Conservation (phyloP, 805 yeast species). For the Myxozyma lipomycoides region DNA sequence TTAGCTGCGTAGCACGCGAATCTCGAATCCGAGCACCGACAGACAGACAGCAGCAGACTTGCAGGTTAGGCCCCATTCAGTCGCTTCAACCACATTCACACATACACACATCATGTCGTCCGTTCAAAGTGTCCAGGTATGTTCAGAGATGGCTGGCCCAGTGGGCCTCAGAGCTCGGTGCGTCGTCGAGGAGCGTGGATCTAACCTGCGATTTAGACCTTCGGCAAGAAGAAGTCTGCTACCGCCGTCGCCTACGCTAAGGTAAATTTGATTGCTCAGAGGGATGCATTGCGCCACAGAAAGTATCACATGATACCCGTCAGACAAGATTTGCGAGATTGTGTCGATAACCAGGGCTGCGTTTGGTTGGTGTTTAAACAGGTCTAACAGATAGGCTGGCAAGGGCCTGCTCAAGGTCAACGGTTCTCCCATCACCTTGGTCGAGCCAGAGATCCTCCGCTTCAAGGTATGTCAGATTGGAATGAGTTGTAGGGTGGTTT, state of each 20-base stretch:
- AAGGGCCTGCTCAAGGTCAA: slow-evolving; percentile 98
- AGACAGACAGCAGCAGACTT: not conserved
- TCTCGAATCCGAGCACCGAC: not conserved
- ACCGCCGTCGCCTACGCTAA: slow-evolving; percentile 94
- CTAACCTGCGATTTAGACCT: slow-evolving; percentile 57
- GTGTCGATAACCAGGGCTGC: too few relatives aligned
- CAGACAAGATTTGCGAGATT: too few relatives aligned
- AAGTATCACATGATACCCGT: not conserved
- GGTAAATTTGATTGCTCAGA: slow-evolving; percentile 12
- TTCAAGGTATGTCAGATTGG: slow-evolving; percentile 54
- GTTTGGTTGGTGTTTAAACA: too few relatives aligned
- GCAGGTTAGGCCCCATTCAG: too few relatives aligned
- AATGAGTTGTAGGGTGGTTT: not conserved
- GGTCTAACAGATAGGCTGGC: slow-evolving; percentile 98
- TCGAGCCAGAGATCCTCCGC: slow-evolving; percentile 98
- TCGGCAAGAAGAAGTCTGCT: slow-evolving; percentile 99
- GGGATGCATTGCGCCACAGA: too few relatives aligned
- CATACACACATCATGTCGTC: slow-evolving; percentile 14
- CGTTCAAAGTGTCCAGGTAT: slow-evolving; percentile 30
- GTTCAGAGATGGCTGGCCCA: not conserved
- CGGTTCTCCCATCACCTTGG: slow-evolving; percentile 99
- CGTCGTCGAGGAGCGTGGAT: not conserved
- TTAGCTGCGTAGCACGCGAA: too few relatives aligned
- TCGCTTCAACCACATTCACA: too few relatives aligned
- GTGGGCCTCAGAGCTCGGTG: not conserved